Evolutionary conservation across 805 yeast genomes (phyloP).

Genomic region (Metschnikowia baotianmanensis): DNA sequence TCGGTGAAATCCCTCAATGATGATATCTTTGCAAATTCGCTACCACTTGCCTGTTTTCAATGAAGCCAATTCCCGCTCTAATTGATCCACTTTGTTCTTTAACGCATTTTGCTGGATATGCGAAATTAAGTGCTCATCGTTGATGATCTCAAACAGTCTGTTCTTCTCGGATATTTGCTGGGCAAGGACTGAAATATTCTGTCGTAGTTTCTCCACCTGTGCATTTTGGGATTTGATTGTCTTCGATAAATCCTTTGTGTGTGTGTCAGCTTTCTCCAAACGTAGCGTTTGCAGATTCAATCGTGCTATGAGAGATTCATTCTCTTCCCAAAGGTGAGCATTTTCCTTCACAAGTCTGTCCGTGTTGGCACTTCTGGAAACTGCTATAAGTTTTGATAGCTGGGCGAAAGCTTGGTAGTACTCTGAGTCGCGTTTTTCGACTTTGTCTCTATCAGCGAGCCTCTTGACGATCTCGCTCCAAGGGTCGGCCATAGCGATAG

Average conservation of each 20-base stretch:
- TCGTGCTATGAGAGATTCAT: slow-evolving; percentile 22
- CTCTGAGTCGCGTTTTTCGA: slow-evolving; percentile 31
- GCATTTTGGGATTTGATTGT: slow-evolving; percentile 11
- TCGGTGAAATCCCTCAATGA: too few relatives aligned
- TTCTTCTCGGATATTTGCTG: slow-evolving; percentile 46
- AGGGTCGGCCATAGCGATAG: slow-evolving; percentile 13
- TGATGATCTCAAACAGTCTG: slow-evolving; percentile 54
- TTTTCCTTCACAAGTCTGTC: slow-evolving; percentile 19
- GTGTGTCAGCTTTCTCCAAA: slow-evolving; percentile 24
- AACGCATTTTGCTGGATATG: slow-evolving; percentile 58
- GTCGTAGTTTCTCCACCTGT: slow-evolving; percentile 7
- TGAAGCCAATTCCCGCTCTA: slow-evolving; percentile 23
- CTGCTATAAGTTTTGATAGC: slow-evolving; percentile 19
- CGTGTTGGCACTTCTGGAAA: slow-evolving; percentile 8
- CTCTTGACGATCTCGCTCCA: slow-evolving; percentile 27
- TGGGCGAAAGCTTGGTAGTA: slow-evolving; percentile 36
- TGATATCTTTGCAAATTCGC: too few relatives aligned
- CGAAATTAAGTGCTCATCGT: slow-evolving; percentile 63
- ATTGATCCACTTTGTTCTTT: slow-evolving; percentile 32
- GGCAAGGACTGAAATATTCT: slow-evolving; percentile 23
- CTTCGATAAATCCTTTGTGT: slow-evolving; percentile 18
- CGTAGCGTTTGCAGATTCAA: slow-evolving; percentile 27
- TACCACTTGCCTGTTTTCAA: background rate
- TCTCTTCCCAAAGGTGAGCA: slow-evolving; percentile 21
- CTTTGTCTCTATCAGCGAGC: slow-evolving; percentile 29